These are phyloP conservation scores for Picocystis sp. DNA, from an alignment of 163 green algal species.

Conservation along the genomic window DNA sequence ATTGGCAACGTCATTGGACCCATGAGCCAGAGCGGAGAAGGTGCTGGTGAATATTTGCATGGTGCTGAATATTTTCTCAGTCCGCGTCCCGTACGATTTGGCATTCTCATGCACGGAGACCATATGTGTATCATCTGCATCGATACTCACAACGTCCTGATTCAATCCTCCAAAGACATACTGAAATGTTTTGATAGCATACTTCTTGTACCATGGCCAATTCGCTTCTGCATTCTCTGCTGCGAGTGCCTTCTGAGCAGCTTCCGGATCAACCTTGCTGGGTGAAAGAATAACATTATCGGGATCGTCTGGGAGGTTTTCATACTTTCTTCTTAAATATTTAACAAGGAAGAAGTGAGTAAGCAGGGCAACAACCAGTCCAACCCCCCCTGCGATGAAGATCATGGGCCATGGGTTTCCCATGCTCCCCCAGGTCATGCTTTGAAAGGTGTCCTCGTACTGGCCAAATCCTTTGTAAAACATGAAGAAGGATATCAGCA, in stretches of 20 bases:
- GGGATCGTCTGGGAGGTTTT: too few relatives aligned
- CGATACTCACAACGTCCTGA: not conserved
- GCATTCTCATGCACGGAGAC: too few relatives aligned
- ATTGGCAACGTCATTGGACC: conserved; percentile 37
- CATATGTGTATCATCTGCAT: not conserved
- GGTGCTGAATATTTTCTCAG: not conserved
- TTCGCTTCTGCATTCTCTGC: not conserved
- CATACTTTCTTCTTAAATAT: too few relatives aligned
- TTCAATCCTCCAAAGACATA: not conserved
- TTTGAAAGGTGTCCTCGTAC: not conserved
- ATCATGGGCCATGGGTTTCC: not conserved
- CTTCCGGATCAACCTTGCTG: too few relatives aligned
- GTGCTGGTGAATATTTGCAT: conserved; percentile 20
- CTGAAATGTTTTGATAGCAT: not conserved
- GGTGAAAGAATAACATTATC: too few relatives aligned
- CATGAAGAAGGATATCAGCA: not conserved
- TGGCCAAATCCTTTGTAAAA: too few relatives aligned
- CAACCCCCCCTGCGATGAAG: not conserved
- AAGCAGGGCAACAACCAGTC: not conserved
- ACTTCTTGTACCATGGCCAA: not conserved
- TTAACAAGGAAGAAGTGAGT: not conserved
- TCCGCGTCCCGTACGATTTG: too few relatives aligned
- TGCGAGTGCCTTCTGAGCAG: not conserved
- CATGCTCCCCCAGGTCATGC: not conserved
- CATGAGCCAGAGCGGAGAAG: conserved; percentile 30